These are phyloP conservation scores for Boletus fagicola DNA, from an alignment of 768 basidiomycete genomes.

Conservation along the genomic window DNA sequence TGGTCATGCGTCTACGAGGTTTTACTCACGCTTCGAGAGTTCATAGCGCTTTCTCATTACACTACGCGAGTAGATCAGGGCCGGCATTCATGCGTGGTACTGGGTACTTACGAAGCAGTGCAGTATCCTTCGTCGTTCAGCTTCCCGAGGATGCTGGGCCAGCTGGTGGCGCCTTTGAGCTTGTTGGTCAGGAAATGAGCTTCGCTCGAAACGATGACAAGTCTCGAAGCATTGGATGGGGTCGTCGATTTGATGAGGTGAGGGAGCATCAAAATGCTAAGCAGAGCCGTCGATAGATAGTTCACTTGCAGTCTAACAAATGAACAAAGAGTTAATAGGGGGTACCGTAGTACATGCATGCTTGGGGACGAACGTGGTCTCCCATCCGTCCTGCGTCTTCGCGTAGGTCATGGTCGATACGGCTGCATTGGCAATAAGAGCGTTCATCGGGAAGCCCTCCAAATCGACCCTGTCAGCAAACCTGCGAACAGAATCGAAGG, in stretches of 20 bases:
- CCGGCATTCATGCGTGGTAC: not conserved
- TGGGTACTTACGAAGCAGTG: slow-evolving; percentile 21
- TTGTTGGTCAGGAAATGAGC: slow-evolving; percentile 19
- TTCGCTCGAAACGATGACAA: slow-evolving; percentile 34
- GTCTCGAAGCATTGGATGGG: slow-evolving; percentile 21
- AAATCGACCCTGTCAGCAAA: slow-evolving; percentile 31
- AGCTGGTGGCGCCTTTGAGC: slow-evolving; percentile 10
- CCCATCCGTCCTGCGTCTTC: slow-evolving; percentile 37
- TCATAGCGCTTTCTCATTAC: slow-evolving; percentile 27
- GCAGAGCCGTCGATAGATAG: slow-evolving; percentile 35
- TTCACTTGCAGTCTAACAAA: slow-evolving; percentile 36
- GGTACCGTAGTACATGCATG: not conserved
- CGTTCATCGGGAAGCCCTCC: slow-evolving; percentile 28
- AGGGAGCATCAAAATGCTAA: slow-evolving; percentile 37
- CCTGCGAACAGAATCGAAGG: slow-evolving; percentile 33
- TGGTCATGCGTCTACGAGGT: not conserved
- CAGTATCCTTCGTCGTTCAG: slow-evolving; percentile 31
- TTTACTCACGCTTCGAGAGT: slow-evolving; percentile 28
- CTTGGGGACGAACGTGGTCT: slow-evolving; percentile 31
- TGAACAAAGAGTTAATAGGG: not conserved
- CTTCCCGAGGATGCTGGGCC: slow-evolving; percentile 28
- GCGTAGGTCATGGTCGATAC: slow-evolving; percentile 14
- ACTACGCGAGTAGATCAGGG: slow-evolving; percentile 7
- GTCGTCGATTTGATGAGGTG: slow-evolving; percentile 32
- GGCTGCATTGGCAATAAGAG: slow-evolving; percentile 35